Conservation (phyloP, 306 rosid genomes). For the Bauhinia variegata region DNA sequence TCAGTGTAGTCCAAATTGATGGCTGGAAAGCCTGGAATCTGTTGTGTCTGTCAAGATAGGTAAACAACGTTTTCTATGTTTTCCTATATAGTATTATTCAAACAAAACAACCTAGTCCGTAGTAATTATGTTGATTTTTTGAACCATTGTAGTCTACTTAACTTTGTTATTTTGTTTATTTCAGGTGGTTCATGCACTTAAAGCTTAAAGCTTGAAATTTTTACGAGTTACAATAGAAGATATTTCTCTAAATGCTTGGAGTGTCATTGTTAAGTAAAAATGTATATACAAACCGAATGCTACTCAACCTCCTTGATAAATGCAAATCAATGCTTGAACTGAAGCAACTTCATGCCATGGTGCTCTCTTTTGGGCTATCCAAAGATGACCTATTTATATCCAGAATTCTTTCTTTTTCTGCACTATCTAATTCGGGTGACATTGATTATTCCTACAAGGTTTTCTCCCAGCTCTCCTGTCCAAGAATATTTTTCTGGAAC, state of each 20-base stretch:
- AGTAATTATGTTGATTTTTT: too few species aligned
- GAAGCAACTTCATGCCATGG: conserved; percentile 63
- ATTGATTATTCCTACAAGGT: conserved; percentile 52
- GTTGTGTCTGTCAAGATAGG: too few species aligned
- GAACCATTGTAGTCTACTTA: too few species aligned
- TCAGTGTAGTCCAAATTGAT: too few species aligned
- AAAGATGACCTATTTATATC: conserved; percentile 48
- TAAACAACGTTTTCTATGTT: too few species aligned
- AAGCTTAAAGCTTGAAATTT: too few species aligned
- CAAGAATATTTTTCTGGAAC: conserved; percentile 56
- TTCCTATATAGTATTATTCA: too few species aligned
- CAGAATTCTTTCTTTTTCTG: conserved; percentile 53
- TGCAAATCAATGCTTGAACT: conserved; percentile 71
- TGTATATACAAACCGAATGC: conserved; percentile 35
- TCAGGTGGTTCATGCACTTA: too few species aligned
- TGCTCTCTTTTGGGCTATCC: conserved; percentile 59
- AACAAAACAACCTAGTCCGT: too few species aligned
- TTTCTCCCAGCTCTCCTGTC: conserved; percentile 58
- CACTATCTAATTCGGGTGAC: conserved; percentile 57
- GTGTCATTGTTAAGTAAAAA: conserved; percentile 36
- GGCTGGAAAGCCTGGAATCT: too few species aligned
- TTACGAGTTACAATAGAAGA: too few species aligned
- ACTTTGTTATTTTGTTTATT: too few species aligned
- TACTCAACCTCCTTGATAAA: conserved; percentile 44
- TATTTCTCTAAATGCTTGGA: conserved; percentile 43